A percentile compares a stretch with the other conserved stretches of the same genome.
Conservation (phyloP, 139 green algal species). For the Chlamydomonas incerta region DNA sequence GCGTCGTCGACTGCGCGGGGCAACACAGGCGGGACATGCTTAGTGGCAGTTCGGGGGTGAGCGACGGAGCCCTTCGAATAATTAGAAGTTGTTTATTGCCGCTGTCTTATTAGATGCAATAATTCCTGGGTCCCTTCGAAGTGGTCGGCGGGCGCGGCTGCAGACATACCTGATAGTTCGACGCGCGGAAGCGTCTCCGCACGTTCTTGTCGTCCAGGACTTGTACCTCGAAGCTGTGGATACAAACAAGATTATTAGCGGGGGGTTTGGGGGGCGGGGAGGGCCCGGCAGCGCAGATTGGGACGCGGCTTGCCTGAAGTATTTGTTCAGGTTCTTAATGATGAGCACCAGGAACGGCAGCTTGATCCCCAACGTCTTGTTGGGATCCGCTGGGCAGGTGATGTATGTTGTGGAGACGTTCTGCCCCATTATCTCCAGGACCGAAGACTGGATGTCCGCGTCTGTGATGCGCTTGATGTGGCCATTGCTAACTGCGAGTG, state of each 20-base stretch:
- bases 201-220: constrained; percentile 99
- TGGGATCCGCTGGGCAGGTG: constrained; percentile 90
- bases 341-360: constrained; percentile 98
- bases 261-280: background rate
- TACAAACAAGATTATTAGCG: background rate
- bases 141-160: no score
- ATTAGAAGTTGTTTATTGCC: no score
- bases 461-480: constrained; percentile 98
- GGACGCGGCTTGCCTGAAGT: constrained; percentile 70
- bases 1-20: constrained; percentile 83
- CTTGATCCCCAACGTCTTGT: constrained; percentile 96
- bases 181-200: constrained; percentile 93
- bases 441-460: constrained; percentile 94
- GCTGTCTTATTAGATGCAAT: no score
- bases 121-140: no score
- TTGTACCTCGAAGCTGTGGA: constrained; percentile 94
- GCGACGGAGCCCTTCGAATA: no score
- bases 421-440: constrained; percentile 92
- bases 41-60: no score
- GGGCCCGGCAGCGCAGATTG: background rate
- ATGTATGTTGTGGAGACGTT: constrained; percentile 96
- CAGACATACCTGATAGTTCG: constrained; percentile 94
- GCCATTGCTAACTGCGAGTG: constrained; percentile 88
- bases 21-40: background rate
- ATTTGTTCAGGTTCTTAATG: constrained; percentile 98